Evolutionary conservation across 2,329 filamentous ascomycete genomes (phyloP).

Genomic region (Colletotrichum godetiae): DNA sequence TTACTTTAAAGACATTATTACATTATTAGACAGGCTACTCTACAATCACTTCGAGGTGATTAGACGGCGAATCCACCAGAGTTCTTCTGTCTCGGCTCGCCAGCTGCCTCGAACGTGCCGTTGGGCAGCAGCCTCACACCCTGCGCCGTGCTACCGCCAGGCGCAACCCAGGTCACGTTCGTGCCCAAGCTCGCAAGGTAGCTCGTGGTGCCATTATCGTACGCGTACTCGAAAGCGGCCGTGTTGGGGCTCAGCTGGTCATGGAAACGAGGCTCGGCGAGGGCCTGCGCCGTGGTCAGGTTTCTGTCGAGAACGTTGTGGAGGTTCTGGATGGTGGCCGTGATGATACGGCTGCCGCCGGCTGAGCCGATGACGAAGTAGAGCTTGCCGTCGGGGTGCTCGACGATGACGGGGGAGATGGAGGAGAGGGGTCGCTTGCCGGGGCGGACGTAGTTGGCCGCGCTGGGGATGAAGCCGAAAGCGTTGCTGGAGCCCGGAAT

Average conservation of each 20-base stretch:
- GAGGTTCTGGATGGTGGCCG: conserved; percentile 81
- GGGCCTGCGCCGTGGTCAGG: conserved; percentile 70
- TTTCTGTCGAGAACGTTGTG: conserved; percentile 78
- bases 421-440: conserved; percentile 84
- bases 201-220: conserved; percentile 75
- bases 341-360: conserved; percentile 88
- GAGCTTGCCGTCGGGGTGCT: conserved; percentile 74
- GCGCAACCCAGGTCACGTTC: conserved; percentile 78
- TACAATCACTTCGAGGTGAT: conserved; percentile 11
- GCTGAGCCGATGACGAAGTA: conserved; percentile 82
- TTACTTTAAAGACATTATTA: neutral
- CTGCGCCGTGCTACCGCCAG: conserved; percentile 78
- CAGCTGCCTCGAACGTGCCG: conserved; percentile 80
- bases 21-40: neutral
- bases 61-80: conserved; percentile 73
- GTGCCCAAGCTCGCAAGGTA: conserved; percentile 76
- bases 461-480: conserved; percentile 81
- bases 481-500: conserved; percentile 77
- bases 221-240: conserved; percentile 77
- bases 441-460: conserved; percentile 79
- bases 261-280: conserved; percentile 79
- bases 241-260: conserved; percentile 82
- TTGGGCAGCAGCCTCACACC: conserved; percentile 73
- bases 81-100: conserved; percentile 82
- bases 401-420: conserved; percentile 82